phyloP scores from a whole-genome alignment of 2,329 filamentous ascomycete species.

The Xylariales sp. region DNA sequence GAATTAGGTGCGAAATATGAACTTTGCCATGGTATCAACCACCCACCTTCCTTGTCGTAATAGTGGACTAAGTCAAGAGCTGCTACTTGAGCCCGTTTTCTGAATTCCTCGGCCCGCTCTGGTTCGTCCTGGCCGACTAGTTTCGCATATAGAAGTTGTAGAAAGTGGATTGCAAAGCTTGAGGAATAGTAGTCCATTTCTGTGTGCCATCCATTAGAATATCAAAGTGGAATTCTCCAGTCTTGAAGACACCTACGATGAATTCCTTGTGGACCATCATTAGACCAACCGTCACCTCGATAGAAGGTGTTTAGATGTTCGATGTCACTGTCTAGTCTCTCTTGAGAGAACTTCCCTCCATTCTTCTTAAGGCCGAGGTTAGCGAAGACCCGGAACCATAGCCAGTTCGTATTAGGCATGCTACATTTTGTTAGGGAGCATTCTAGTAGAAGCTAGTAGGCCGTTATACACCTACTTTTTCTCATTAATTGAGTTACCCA shows the following conservation, averaged over 20 bases:
- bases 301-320: conserved; percentile 84
- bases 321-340: conserved; percentile 78
- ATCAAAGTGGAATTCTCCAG: not conserved
- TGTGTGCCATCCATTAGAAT: conserved; percentile 42
- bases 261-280: conserved; percentile 81
- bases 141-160: conserved; percentile 81
- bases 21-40: conserved; percentile 2
- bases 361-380: conserved; percentile 83
- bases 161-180: conserved; percentile 83
- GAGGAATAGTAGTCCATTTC: conserved; percentile 89
- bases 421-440: conserved; percentile 55
- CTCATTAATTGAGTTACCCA: conserved; percentile 80
- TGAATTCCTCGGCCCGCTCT: conserved; percentile 74
- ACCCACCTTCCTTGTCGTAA: conserved; percentile 72
- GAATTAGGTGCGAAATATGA: conserved; percentile 12
- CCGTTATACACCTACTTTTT: conserved; percentile 66
- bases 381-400: conserved; percentile 88
- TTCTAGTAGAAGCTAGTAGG: not conserved
- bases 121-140: conserved; percentile 75
- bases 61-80: conserved; percentile 81
- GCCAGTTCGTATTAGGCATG: conserved; percentile 76
- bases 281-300: conserved; percentile 84
- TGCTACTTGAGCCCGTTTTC: conserved; percentile 71
- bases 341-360: conserved; percentile 75
- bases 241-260: conserved; percentile 62